Conservation (phyloP, 176 grass and related monocot species). For the Phyllostachys edulis region DNA sequence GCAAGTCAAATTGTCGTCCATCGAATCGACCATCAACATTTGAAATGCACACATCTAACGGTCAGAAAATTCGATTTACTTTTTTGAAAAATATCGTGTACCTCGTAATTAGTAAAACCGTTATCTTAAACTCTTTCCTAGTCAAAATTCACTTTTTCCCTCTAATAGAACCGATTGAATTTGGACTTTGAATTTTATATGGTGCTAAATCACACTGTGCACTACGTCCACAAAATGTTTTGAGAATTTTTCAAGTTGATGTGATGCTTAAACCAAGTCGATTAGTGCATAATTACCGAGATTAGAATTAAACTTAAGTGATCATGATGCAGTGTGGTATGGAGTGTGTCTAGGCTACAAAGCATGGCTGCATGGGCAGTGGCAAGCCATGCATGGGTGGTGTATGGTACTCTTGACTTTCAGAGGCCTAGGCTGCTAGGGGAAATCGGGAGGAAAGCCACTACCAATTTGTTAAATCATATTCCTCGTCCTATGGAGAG, state of each 20-base stretch:
- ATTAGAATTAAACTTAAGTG: not conserved
- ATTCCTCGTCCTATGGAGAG: constrained; percentile 13
- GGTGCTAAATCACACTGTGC: not conserved
- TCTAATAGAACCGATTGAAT: not conserved
- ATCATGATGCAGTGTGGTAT: not conserved
- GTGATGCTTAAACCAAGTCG: not conserved
- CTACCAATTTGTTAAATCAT: constrained; percentile 22
- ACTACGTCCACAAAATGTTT: not conserved
- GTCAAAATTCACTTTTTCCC: too few species aligned
- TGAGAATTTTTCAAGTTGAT: not conserved
- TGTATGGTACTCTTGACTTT: constrained; percentile 10
- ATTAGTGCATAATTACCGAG: too few species aligned
- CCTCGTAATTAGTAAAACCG: too few species aligned
- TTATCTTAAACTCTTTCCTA: too few species aligned
- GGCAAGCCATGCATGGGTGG: constrained; percentile 15
- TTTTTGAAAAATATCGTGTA: too few species aligned
- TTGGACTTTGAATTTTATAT: not conserved
- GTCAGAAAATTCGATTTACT: not conserved
- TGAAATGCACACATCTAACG: too few species aligned
- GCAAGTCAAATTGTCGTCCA: not conserved
- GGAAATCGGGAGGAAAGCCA: constrained; percentile 20
- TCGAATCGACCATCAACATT: not conserved
- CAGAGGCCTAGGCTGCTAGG: not conserved
- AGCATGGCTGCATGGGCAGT: constrained; percentile 12
- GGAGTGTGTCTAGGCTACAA: not conserved